These are phyloP conservation scores for Rubia balearica DNA, from an alignment of 305 asterid genomes.

Conservation along the genomic window DNA sequence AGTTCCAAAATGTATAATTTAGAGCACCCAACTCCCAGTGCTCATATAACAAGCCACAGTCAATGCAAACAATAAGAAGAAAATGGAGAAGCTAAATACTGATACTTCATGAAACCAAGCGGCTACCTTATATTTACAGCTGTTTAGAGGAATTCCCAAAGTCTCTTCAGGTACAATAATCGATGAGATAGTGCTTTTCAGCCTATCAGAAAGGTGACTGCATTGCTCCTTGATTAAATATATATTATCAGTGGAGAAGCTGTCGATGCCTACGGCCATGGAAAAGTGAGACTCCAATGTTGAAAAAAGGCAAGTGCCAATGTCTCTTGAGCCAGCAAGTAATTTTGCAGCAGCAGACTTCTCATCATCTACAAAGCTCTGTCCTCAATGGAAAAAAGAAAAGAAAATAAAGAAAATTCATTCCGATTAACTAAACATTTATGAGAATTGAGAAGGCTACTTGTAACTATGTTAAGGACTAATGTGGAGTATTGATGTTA, in stretches of 20 bases:
- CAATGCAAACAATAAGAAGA: conserved; percentile 47
- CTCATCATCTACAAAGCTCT: conserved; percentile 51
- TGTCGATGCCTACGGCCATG: conserved; percentile 32
- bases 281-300: conserved; percentile 59
- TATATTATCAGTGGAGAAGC: conserved; percentile 26
- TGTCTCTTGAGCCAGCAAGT: conserved; percentile 59
- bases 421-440: neutral
- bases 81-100: conserved; percentile 43
- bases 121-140: conserved; percentile 78
- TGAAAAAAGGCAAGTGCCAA: conserved; percentile 53
- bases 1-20: conserved; percentile 22
- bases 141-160: conserved; percentile 22
- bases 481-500: conserved; percentile 17
- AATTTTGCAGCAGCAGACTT: conserved; percentile 49
- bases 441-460: neutral
- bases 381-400: conserved; percentile 20
- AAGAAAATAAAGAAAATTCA: neutral
- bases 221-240: conserved; percentile 42
- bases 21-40: conserved; percentile 35
- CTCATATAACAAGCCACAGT: conserved; percentile 48
- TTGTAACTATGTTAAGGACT: conserved; percentile 11
- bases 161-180: conserved; percentile 33
- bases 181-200: conserved; percentile 49
- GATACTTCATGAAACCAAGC: conserved; percentile 54
- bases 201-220: conserved; percentile 46